These are phyloP conservation scores for Alternaria solani DNA, from an alignment of 2,329 filamentous ascomycete species.

Conservation along the genomic window DNA sequence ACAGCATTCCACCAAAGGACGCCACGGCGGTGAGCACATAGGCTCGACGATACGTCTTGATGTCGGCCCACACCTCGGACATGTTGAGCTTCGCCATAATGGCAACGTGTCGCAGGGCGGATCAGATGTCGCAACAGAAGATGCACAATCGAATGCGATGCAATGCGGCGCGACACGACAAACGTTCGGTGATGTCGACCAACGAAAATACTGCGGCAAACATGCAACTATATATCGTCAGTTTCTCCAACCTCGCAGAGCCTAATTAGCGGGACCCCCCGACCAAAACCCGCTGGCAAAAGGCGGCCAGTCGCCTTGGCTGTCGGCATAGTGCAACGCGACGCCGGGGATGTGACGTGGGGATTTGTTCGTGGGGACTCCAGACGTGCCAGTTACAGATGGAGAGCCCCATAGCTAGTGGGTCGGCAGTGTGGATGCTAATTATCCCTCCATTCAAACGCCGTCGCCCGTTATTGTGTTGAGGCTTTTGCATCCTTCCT, in stretches of 20 bases:
- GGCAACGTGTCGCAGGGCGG: conserved; percentile 4
- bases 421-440: conserved; percentile 19
- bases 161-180: neutral
- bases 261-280: conserved; percentile 1
- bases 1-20: conserved; percentile 52
- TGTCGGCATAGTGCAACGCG: conserved; percentile 15
- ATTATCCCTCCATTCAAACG: conserved; percentile 36
- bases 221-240: conserved; percentile 11
- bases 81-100: conserved; percentile 46
- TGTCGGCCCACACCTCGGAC: conserved; percentile 48
- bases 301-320: neutral
- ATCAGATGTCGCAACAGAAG: neutral
- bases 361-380: conserved; percentile 27
- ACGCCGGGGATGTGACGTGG: conserved; percentile 19
- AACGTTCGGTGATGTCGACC: neutral
- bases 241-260: neutral
- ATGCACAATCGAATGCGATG: neutral
- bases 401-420: conserved; percentile 16
- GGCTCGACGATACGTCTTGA: conserved; percentile 51
- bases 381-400: conserved; percentile 8
- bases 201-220: neutral
- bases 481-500: neutral
- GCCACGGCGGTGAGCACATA: conserved; percentile 55
- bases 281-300: conserved; percentile 14
- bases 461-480: conserved; percentile 10